Evolutionary conservation across 495 filamentous ascomycete species (phyloP).

Genomic region (Daldinia vernicosa): DNA sequence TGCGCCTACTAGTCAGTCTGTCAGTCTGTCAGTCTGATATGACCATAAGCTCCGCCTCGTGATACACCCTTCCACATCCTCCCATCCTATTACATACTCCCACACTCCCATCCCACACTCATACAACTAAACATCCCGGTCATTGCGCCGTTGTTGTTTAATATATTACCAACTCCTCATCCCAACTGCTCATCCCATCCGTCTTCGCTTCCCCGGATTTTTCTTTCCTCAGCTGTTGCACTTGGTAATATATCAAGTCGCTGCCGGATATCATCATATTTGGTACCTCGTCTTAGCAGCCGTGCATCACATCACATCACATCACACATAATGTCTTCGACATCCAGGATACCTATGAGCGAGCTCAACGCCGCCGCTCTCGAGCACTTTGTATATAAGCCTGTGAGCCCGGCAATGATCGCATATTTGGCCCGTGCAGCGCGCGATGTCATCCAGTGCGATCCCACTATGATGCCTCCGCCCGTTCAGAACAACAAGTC

Average conservation of each 20-base stretch:
- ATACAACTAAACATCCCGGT: constrained; percentile 14
- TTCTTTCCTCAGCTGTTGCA: constrained; percentile 23
- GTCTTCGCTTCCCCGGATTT: constrained; percentile 37
- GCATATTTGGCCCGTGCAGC: constrained; percentile 83
- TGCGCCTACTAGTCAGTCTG: constrained; percentile 36
- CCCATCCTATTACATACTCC: constrained; percentile 30
- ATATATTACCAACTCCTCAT: constrained; percentile 33
- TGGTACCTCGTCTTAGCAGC: constrained; percentile 18
- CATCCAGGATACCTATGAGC: constrained; percentile 48
- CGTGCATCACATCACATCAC: too few species aligned
- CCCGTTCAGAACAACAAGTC: constrained; percentile 49
- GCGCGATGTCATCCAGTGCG: constrained; percentile 89
- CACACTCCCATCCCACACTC: constrained; percentile 2
- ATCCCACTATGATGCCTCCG: constrained; percentile 62
- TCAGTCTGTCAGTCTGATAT: constrained; percentile 42
- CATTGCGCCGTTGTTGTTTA: constrained; percentile 23
- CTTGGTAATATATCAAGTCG: constrained; percentile 20
- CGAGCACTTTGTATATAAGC: constrained; percentile 85
- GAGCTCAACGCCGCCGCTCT: constrained; percentile 81
- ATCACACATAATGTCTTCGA: constrained; percentile 50
- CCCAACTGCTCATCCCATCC: constrained; percentile 22
- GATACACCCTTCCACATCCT: constrained; percentile 42
- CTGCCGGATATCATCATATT: constrained; percentile 6
- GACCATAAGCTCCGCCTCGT: constrained; percentile 46
- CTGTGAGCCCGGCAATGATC: constrained; percentile 87